These are phyloP conservation scores for Cladosporium oxysporum DNA, from an alignment of 2,329 filamentous ascomycete genomes.

Conservation along the genomic window DNA sequence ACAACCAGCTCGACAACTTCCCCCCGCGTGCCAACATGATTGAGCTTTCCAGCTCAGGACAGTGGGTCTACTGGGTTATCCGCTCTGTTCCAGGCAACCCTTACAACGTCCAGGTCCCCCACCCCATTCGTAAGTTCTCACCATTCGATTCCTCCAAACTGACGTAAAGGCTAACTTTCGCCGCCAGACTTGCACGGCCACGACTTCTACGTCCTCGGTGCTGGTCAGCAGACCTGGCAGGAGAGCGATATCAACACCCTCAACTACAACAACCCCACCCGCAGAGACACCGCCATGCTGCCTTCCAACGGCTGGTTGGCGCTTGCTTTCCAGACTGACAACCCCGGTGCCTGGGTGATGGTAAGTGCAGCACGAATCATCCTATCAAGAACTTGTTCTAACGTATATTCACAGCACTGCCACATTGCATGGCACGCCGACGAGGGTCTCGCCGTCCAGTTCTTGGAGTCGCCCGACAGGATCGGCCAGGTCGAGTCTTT, in stretches of 20 bases:
- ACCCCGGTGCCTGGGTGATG: slow-evolving; percentile 44
- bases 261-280: slow-evolving; percentile 42
- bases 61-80: slow-evolving; percentile 41
- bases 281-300: slow-evolving; percentile 45
- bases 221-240: slow-evolving; percentile 30
- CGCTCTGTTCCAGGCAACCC: slow-evolving; percentile 32
- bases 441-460: slow-evolving; percentile 38
- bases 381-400: background rate
- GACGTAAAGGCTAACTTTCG: background rate
- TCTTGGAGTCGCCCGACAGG: slow-evolving; percentile 32
- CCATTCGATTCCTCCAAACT: background rate
- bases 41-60: slow-evolving; percentile 29
- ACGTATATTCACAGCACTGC: slow-evolving; percentile 36
- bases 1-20: slow-evolving; percentile 42
- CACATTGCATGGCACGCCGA: slow-evolving; percentile 43
- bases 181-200: slow-evolving; percentile 32
- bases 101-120: slow-evolving; percentile 35
- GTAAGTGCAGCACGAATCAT: slow-evolving; percentile 10
- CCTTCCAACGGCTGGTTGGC: slow-evolving; percentile 42
- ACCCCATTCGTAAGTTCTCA: slow-evolving; percentile 33
- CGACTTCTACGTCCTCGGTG: slow-evolving; percentile 37
- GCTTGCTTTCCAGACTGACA: slow-evolving; percentile 45
- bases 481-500: slow-evolving; percentile 28
- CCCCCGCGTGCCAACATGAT: slow-evolving; percentile 44
- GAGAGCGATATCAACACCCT: slow-evolving; percentile 27